Percentiles rank a stretch among this genome's conserved stretches.
These are phyloP conservation scores for Porcisia deanei DNA, from an alignment of 208 protist species.

Conservation along the genomic window DNA sequence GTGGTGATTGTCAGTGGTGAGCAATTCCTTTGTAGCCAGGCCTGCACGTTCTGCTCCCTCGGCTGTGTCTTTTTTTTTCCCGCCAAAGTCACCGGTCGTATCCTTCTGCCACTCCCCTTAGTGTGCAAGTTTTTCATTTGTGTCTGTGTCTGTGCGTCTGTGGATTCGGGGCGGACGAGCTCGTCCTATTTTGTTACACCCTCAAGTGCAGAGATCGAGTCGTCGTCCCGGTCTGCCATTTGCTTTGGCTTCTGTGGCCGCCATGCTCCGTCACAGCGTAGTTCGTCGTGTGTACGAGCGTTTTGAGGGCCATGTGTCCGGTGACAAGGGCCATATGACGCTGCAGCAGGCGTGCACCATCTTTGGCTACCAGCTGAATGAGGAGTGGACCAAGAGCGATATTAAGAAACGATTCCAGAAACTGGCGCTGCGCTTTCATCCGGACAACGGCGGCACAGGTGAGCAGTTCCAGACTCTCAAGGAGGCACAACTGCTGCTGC, in stretches of 20 bases:
- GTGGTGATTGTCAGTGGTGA: too few relatives aligned
- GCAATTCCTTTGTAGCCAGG: too few relatives aligned
- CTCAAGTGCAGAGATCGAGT: not conserved
- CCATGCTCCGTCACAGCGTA: slow-evolving; percentile 32
- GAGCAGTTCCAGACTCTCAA: slow-evolving; percentile 84
- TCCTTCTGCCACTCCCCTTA: slow-evolving; percentile 7
- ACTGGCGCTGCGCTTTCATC: slow-evolving; percentile 76
- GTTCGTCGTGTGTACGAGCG: slow-evolving; percentile 33
- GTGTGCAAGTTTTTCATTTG: not conserved
- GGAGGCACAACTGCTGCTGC: slow-evolving; percentile 83
- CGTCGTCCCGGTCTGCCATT: not conserved
- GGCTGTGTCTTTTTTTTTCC: not conserved
- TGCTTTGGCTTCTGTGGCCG: not conserved
- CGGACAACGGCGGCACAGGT: slow-evolving; percentile 78
- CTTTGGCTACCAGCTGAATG: slow-evolving; percentile 86
- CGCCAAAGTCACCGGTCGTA: not conserved
- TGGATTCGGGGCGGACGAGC: not conserved
- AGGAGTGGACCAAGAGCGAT: slow-evolving; percentile 68
- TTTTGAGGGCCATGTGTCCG: slow-evolving; percentile 58
- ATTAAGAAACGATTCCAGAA: slow-evolving; percentile 83
- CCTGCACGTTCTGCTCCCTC: slow-evolving; percentile 4
- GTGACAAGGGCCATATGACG: slow-evolving; percentile 86
- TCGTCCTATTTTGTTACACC: not conserved
- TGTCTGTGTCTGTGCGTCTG: not conserved
- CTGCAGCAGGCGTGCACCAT: slow-evolving; percentile 86